phyloP scores from a whole-genome alignment of 2,329 filamentous ascomycete genomes.

The Fusarium domesticum region DNA sequence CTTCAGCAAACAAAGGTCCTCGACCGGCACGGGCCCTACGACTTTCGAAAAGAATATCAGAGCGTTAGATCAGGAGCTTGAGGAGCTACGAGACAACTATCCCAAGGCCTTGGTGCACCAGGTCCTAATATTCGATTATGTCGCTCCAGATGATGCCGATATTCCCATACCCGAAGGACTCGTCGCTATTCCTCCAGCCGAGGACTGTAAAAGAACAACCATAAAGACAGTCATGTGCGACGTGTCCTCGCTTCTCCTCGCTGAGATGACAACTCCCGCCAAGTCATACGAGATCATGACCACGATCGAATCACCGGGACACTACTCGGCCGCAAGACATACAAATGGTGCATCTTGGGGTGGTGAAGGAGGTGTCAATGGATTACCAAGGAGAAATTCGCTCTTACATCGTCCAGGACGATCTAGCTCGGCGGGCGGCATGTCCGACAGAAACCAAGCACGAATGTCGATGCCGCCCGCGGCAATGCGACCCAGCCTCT shows the following conservation, averaged over 20 bases:
- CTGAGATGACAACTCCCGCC: conserved; percentile 71
- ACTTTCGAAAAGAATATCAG: conserved; percentile 56
- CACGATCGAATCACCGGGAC: conserved; percentile 72
- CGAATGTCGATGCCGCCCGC: conserved; percentile 83
- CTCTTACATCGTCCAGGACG: conserved; percentile 46
- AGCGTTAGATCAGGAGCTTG: conserved; percentile 63
- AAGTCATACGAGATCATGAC: conserved; percentile 70
- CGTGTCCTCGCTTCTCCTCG: conserved; percentile 68
- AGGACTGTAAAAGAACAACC: conserved; percentile 71
- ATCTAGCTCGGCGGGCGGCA: conserved; percentile 52
- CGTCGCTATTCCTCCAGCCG: conserved; percentile 64
- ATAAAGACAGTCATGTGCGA: conserved; percentile 80
- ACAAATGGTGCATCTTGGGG: conserved; percentile 43
- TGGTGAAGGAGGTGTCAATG: conserved; percentile 37
- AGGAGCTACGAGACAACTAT: conserved; percentile 68
- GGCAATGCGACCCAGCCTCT: conserved; percentile 44
- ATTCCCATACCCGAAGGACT: conserved; percentile 65
- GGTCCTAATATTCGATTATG: conserved; percentile 76
- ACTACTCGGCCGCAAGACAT: conserved; percentile 40
- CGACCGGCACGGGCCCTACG: conserved; percentile 48
- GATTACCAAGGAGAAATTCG: conserved; percentile 50
- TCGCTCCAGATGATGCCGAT: conserved; percentile 44
- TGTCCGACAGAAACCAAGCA: conserved; percentile 57
- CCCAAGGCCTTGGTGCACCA: conserved; percentile 75
- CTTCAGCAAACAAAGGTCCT: conserved; percentile 54